Conservation (phyloP, 495 filamentous ascomycete genomes). For the Aspergillus indologenus region DNA sequence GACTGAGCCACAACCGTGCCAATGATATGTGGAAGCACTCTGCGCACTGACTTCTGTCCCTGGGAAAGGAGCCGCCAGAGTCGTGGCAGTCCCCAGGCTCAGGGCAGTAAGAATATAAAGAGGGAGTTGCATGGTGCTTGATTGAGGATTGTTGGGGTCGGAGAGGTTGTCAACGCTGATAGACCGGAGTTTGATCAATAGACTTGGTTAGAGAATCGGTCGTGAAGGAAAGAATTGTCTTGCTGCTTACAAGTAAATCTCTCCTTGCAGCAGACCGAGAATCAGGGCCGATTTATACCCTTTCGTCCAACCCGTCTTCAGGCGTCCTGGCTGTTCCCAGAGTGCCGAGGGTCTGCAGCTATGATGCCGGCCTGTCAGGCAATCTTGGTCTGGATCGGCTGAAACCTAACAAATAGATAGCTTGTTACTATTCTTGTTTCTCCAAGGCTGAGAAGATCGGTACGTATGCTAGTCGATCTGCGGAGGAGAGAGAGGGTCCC, state of each 20-base stretch:
- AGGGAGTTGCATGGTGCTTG: not conserved
- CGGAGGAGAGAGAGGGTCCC: not conserved
- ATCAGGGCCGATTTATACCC: not conserved
- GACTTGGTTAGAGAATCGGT: not conserved
- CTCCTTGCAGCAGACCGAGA: not conserved
- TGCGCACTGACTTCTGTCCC: not conserved
- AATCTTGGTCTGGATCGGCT: not conserved
- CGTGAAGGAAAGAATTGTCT: not conserved
- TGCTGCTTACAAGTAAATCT: not conserved
- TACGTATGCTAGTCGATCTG: not conserved
- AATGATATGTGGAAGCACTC: not conserved
- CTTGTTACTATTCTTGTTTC: not conserved
- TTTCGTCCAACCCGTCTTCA: not conserved
- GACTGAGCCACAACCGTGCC: not conserved
- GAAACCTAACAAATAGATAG: not conserved
- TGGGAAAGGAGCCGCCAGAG: not conserved
- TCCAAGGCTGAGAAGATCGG: not conserved
- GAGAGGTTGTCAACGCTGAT: too few species aligned
- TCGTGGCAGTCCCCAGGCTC: not conserved
- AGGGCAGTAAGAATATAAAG: not conserved
- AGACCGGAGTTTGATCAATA: too few species aligned
- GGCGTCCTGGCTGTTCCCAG: not conserved
- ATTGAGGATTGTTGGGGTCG: not conserved
- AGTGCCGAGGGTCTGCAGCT: not conserved
- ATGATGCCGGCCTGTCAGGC: not conserved